Percentiles rank a stretch among this genome's conserved stretches.
Evolutionary conservation across 352 stramenopile species (phyloP).

Genomic region (Aphanomyces invadans): DNA sequence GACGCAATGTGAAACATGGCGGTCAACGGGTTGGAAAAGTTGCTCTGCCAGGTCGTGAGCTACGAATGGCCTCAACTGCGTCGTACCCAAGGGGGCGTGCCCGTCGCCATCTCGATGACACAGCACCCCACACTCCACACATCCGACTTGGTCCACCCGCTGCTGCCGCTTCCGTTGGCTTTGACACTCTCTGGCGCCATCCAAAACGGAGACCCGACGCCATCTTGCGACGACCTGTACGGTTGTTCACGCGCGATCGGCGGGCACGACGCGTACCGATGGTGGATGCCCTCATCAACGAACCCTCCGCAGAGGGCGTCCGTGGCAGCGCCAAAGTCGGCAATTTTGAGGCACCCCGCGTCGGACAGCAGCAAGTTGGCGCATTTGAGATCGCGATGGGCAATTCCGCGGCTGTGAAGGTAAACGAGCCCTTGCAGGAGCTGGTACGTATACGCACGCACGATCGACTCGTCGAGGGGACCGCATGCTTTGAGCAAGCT

Average conservation of each 20-base stretch:
- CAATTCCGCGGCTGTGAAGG: slow-evolving; percentile 59
- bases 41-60: slow-evolving; percentile 32
- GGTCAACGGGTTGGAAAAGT: slow-evolving; percentile 66
- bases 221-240: slow-evolving; percentile 60
- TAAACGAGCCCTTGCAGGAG: slow-evolving; percentile 59
- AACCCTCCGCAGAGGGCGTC: background rate
- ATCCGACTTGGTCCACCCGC: slow-evolving; percentile 84
- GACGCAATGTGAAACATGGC: slow-evolving; percentile 82
- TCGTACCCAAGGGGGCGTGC: slow-evolving; percentile 70
- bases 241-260: too few relatives aligned
- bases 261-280: too few relatives aligned
- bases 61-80: background rate
- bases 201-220: slow-evolving; percentile 89
- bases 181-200: slow-evolving; percentile 94
- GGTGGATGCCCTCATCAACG: slow-evolving; percentile 11
- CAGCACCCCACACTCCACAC: slow-evolving; percentile 88
- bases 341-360: slow-evolving; percentile 67
- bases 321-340: slow-evolving; percentile 81
- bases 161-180: slow-evolving; percentile 43
- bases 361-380: slow-evolving; percentile 72
- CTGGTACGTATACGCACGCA: slow-evolving; percentile 47
- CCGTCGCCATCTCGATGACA: slow-evolving; percentile 85
- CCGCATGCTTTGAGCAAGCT: slow-evolving; percentile 80
- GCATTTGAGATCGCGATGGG: slow-evolving; percentile 84
- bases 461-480: slow-evolving; percentile 50